Conservation (phyloP, 176 grass and related monocot species). For the Oryza nivara region DNA sequence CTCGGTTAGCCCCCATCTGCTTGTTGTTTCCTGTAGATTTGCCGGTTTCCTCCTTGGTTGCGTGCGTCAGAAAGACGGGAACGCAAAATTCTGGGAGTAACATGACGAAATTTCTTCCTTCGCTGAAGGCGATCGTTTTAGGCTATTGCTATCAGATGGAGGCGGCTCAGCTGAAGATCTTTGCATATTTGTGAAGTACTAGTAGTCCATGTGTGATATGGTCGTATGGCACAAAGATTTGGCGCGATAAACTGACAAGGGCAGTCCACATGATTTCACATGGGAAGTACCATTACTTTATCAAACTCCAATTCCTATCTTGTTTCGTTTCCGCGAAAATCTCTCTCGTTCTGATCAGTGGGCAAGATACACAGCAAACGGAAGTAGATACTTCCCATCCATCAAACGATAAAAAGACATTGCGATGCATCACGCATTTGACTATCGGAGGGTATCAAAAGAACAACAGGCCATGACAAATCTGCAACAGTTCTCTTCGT, state of each 20-base stretch:
- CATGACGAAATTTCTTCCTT: background rate
- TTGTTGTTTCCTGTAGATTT: slow-evolving; percentile 11
- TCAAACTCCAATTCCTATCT: background rate
- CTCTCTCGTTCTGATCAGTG: background rate
- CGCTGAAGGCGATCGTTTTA: background rate
- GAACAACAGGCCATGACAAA: slow-evolving; percentile 9
- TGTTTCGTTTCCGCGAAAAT: background rate
- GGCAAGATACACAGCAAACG: slow-evolving; percentile 19
- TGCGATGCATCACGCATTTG: background rate
- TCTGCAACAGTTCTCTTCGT: slow-evolving; percentile 36
- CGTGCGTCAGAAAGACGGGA: background rate
- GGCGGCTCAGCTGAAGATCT: background rate
- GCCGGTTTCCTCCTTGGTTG: slow-evolving; percentile 1
- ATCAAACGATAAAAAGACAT: background rate
- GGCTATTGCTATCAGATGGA: background rate
- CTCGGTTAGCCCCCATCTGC: background rate
- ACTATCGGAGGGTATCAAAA: slow-evolving; percentile 28
- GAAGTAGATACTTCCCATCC: background rate
- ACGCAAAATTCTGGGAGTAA: background rate
- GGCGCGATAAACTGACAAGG: background rate
- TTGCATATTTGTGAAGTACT: background rate
- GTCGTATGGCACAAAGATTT: slow-evolving; percentile 44
- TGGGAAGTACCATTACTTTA: slow-evolving; percentile 36
- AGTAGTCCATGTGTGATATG: background rate
- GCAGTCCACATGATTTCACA: slow-evolving; percentile 49